Percentiles rank a stretch among this genome's conserved stretches.
phyloP scores from a whole-genome alignment of 2,329 filamentous ascomycete species.

The Ophiocordyceps australis region DNA sequence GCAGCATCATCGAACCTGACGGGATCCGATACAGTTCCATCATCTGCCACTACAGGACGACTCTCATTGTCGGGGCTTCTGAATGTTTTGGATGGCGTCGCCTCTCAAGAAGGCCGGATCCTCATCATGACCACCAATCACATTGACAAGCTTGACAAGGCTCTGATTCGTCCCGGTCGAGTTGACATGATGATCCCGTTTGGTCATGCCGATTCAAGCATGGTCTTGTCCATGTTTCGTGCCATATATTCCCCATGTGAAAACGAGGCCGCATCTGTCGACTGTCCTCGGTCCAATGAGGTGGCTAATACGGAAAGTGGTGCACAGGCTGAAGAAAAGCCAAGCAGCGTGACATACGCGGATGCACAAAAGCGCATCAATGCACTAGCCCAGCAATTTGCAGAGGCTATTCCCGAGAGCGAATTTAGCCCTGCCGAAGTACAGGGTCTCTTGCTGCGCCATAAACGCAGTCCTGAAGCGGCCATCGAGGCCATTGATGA shows the following conservation, averaged over 20 bases:
- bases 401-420: conserved; percentile 27
- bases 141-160: conserved; percentile 40
- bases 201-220: conserved; percentile 30
- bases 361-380: conserved; percentile 22
- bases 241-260: conserved; percentile 38
- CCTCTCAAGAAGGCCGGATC: conserved; percentile 43
- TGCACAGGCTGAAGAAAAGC: conserved; percentile 9
- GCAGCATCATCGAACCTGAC: conserved; percentile 3
- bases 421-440: conserved; percentile 44
- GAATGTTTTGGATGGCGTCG: conserved; percentile 64
- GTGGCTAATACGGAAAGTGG: conserved; percentile 10
- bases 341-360: too few species aligned
- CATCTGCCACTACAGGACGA: conserved; percentile 8
- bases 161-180: conserved; percentile 42
- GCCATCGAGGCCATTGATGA: conserved; percentile 26
- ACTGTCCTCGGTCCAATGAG: background rate
- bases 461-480: conserved; percentile 31
- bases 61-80: conserved; percentile 61
- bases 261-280: conserved; percentile 6
- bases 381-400: conserved; percentile 27
- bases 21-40: background rate
- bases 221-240: conserved; percentile 35
- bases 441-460: conserved; percentile 36
- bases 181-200: conserved; percentile 43
- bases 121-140: conserved; percentile 51